Conservation (phyloP, 1,139 yeast species). For the Magnusiomyces magnusii region DNA sequence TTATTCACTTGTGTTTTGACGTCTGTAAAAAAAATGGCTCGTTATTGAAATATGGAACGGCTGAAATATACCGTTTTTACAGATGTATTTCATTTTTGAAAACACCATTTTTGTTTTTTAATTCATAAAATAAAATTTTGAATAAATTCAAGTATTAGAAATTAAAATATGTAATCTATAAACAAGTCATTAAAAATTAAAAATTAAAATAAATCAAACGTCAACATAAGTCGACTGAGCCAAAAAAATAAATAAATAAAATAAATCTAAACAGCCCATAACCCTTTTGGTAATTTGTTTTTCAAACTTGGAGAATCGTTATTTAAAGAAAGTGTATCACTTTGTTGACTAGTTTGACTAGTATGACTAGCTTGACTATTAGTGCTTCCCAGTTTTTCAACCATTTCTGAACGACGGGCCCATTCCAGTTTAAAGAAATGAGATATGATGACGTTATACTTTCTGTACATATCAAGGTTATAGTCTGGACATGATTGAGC, state of each 20-base stretch:
- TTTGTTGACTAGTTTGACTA: background rate
- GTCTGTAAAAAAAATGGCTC: too few species aligned
- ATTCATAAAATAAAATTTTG: too few species aligned
- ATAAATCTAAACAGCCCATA: background rate
- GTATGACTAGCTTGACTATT: background rate
- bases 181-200: background rate
- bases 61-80: too few species aligned
- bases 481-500: background rate
- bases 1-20: too few species aligned
- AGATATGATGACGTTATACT: slow-evolving; percentile 2
- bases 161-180: background rate
- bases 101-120: too few species aligned
- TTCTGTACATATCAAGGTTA: background rate
- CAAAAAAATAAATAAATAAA: background rate
- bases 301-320: background rate
- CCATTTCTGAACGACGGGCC: slow-evolving; percentile 9
- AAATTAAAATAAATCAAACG: background rate
- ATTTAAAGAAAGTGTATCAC: too few species aligned
- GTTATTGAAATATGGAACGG: too few species aligned
- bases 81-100: too few species aligned
- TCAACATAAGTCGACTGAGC: background rate
- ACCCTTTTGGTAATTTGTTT: background rate
- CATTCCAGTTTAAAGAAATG: slow-evolving; percentile 13
- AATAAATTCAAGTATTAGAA: too few species aligned
- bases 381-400: slow-evolving; percentile 10